Evolutionary conservation across 1,139 yeast genomes (phyloP), one percentile per base, ranked within the genome.

Genomic region (Kurtzmaniella natalensis): DNA sequence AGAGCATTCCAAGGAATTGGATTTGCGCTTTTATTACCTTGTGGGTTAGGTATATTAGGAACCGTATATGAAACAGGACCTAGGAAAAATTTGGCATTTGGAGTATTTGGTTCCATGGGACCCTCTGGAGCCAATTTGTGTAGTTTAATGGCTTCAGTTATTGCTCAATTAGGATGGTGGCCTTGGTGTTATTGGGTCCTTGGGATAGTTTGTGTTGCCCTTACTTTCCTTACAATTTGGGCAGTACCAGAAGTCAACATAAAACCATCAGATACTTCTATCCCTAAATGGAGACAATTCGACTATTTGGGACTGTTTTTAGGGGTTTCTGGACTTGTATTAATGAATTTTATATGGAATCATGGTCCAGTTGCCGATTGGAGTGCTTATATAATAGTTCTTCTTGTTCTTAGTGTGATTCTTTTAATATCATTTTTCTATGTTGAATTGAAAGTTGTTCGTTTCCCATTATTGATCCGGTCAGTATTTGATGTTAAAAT

Each of bases 1-100:
- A 59, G 80, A 37, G 78, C 78, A 0, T 58, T 74, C 29, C 78
- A 71, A 47, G 81, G 80, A 11, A 56, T 75, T 11, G 81, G 80
- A 2, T 64, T 72, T 42, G 76, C 81, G 0, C 61, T 71, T 30
- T 51, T 73, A 30, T 48, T 75, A 32, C 81, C 81, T 3, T 70
- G 74, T 40, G 75, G 71, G 3, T 57, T 73, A 46, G 81, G 79
- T 1, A 57, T 70, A 16, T 56, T 72, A 30, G 80, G 80, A 5
- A 61, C 61, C 24, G 47, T 70, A 7, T 76, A 74, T 43, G 61
- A 67, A 7, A 59, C 57, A 22, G 72, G 73, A 4, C 57, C 65
- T 3, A 53, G 78, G 29, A 76, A 75, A 41, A 72, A 76, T 40
- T 49, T 72, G 25, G 75, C 65, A 0, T 74, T 76, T 45, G 71